Evolutionary conservation across 805 yeast genomes (phyloP), one percentile per base, ranked within the genome.

Genomic region (Starmerella vitae): DNA sequence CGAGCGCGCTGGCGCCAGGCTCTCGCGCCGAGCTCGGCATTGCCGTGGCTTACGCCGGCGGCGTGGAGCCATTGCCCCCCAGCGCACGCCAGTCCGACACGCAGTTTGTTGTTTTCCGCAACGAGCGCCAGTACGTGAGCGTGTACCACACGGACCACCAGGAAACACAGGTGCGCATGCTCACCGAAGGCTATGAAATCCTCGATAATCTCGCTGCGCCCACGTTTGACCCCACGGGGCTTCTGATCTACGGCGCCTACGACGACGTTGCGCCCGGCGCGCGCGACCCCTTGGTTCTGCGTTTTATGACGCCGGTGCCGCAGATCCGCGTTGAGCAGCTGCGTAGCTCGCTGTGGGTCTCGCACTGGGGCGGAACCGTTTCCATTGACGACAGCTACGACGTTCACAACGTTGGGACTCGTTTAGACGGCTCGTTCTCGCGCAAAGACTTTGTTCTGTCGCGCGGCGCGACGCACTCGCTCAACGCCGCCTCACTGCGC

Each of bases 361-460:
- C 95, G 2, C 94, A 85, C 47, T 70, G 84, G 82, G 72, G 84
- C 47, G 56, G 74, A 50, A 60, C 81, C 37, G 54, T 79, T 43
- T 71, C 83, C 57, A 66, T 84, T 45, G 94, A 85, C 55, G 97
- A 91, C 56, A 75, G 77, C 54, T 86, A 84, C 57, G 88, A 84
- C 61, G 51, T 85, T 26, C 67, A 75, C 36, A 85, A 91, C 55
- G 66, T 64, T 31, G 96, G 79, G 22, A 93, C 93, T 2, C 63
- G 65, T 45, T 66, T 91, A 49, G 61, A 65, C 37, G 54, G 47
- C 15, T 52, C 65, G 5, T 91, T 84, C 58, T 75, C 88, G 19
- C 74, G 98, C 57, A 69, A 75, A 4, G 83, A 83, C 35, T 84
- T 76, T 72, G 70, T 76, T 72, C 34, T 21, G 14, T 72, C 74